These are phyloP conservation scores for Conticribra weissflogii DNA, from an alignment of 108 stramenopile species.

Conservation along the genomic window DNA sequence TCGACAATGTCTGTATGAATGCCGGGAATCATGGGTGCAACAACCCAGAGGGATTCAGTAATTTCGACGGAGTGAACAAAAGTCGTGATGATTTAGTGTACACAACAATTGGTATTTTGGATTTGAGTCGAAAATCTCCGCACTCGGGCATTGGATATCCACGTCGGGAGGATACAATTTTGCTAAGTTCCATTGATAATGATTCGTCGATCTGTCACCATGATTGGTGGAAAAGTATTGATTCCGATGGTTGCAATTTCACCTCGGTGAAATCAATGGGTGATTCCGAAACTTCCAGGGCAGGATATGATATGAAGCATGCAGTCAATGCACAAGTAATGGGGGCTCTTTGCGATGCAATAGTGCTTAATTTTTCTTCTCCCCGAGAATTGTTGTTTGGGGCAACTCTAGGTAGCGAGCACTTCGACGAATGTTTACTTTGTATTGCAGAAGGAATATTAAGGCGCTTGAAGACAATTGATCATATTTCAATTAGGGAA, in stretches of 20 bases:
- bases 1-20: no score
- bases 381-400: background rate
- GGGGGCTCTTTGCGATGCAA: background rate
- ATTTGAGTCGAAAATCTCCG: background rate
- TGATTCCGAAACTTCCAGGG: no score
- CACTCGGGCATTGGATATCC: background rate
- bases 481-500: background rate
- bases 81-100: background rate
- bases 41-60: background rate
- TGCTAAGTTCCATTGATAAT: constrained; percentile 2
- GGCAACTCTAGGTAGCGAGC: background rate
- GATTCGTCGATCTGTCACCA: no score
- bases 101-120: constrained; percentile 9
- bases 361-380: background rate
- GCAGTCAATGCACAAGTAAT: background rate
- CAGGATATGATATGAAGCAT: no score
- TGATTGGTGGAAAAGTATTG: constrained; percentile 25
- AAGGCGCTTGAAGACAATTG: background rate
- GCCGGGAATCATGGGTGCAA: no score
- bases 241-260: constrained; percentile 2
- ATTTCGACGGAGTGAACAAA: background rate
- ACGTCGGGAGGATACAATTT: background rate
- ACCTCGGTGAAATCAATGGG: background rate
- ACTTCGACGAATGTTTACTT: background rate
- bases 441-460: background rate